These are phyloP conservation scores for Ramaria sp. DNA, from an alignment of 768 basidiomycete genomes.

Conservation along the genomic window DNA sequence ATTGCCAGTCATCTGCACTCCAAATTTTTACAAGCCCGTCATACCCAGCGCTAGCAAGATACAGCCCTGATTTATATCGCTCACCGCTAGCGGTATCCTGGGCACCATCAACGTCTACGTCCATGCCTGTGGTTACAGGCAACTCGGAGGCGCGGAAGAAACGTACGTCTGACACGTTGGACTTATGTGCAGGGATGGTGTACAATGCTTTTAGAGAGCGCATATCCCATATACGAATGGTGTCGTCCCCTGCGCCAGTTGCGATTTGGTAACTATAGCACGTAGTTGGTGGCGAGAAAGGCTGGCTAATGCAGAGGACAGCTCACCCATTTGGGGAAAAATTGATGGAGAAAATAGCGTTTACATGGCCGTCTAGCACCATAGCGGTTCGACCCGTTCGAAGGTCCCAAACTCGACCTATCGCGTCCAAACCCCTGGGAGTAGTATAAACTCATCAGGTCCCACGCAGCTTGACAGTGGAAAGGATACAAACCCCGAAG, in stretches of 20 bases:
- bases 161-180: conserved; percentile 88
- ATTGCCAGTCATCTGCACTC: conserved; percentile 97
- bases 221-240: conserved; percentile 98
- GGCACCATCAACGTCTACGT: conserved; percentile 44
- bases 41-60: conserved; percentile 89
- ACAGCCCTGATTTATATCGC: conserved; percentile 76
- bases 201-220: conserved; percentile 86
- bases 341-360: conserved; percentile 80
- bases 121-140: conserved; percentile 23
- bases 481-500: conserved; percentile 60
- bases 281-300: not conserved
- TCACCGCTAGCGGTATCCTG: not conserved
- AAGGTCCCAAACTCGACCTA: conserved; percentile 95
- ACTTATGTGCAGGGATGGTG: conserved; percentile 93
- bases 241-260: conserved; percentile 94
- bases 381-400: conserved; percentile 93
- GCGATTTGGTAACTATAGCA: conserved; percentile 83
- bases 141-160: conserved; percentile 72
- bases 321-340: conserved; percentile 95
- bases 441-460: not conserved
- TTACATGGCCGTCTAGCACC: conserved; percentile 95
- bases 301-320: not conserved
- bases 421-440: conserved; percentile 84
- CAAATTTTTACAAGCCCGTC: conserved; percentile 93
- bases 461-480: not conserved